Evolutionary conservation across 1,139 yeast species (phyloP), one percentile per base, ranked within the genome.

Genomic region (Yamadazyma oceani): DNA sequence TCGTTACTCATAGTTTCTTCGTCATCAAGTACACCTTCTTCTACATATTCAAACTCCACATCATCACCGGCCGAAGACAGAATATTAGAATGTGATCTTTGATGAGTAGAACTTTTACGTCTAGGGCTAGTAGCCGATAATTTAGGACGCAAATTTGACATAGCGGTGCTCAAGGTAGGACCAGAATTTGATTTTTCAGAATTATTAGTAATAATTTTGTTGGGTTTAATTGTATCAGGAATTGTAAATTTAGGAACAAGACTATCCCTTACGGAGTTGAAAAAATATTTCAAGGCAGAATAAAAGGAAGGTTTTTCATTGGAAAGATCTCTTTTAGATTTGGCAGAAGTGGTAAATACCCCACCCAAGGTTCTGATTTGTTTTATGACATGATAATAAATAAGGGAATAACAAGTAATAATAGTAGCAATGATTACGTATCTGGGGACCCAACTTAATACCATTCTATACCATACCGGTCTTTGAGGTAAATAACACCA

Each of bases 381-480:
- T 31, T 66, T 64, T 47, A 81, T 73, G 24, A 89, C 94, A 54
- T 84, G 86, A 45, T 80, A 62, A 61, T 89, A 89, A 42, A 89
- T 83, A 36, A 82, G 68, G 34, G 80, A 68, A 60, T 89, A 89
- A 34, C 87, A 78, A 17, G 73, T 61, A 38, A 86, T 55, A 51
- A 89, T 85, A 24, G 75, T 57, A 11, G 85, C 57, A 44, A 85
- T 73, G 38, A 89, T 77, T 41, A 78, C 58, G 57, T 81, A 88
- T 32, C 97, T 69, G 2, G 95, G 92, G 1, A 79, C 82, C 96
- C 96, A 89, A 46, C 90, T 78, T 36, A 89, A 65, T 1, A 73
- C 89, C 34, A 85, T 57, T 41, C 89, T 70, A 55, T 80, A 82
- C 95, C 95, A 88, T 9, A 74, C 57, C 0, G 95, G 95, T 2